Evolutionary conservation across 177 flowering plant species (phyloP).

Genomic region (Vitis hybrid): DNA sequence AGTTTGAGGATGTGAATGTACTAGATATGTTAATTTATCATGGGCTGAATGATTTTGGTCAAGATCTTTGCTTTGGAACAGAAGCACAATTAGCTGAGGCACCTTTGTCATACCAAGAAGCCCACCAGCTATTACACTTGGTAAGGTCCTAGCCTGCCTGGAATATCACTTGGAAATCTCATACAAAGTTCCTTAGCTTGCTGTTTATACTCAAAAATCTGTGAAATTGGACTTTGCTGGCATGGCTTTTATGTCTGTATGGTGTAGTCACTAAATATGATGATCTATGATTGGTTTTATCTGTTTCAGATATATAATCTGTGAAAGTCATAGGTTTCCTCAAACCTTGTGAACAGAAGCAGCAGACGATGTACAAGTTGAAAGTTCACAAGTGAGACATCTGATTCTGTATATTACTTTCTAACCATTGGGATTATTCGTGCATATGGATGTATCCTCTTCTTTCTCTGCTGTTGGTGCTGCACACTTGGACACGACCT

Average conservation of each 20-base stretch:
- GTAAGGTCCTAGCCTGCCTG: not conserved
- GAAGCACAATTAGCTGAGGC: not conserved
- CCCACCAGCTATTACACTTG: too few relatives aligned
- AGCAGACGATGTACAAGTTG: too few relatives aligned
- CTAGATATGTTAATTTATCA: not conserved
- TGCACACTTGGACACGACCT: too few relatives aligned
- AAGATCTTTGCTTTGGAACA: constrained; percentile 6
- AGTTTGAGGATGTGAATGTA: too few relatives aligned
- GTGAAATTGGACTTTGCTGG: too few relatives aligned
- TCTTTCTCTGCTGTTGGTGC: too few relatives aligned
- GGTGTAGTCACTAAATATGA: too few relatives aligned
- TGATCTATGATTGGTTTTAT: not conserved
- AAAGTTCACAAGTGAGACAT: too few relatives aligned
- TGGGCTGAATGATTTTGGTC: not conserved
- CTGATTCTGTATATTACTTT: too few relatives aligned
- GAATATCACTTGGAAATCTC: not conserved
- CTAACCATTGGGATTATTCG: too few relatives aligned
- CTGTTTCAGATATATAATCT: not conserved
- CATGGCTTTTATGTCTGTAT: too few relatives aligned
- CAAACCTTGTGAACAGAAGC: not conserved
- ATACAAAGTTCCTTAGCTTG: not conserved
- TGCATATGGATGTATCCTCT: too few relatives aligned
- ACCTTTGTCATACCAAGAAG: not conserved
- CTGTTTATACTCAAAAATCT: not conserved
- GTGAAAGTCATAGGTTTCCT: not conserved